Evolutionary conservation across 768 basidiomycete genomes (phyloP).

Genomic region (Lentinula aciculospora): DNA sequence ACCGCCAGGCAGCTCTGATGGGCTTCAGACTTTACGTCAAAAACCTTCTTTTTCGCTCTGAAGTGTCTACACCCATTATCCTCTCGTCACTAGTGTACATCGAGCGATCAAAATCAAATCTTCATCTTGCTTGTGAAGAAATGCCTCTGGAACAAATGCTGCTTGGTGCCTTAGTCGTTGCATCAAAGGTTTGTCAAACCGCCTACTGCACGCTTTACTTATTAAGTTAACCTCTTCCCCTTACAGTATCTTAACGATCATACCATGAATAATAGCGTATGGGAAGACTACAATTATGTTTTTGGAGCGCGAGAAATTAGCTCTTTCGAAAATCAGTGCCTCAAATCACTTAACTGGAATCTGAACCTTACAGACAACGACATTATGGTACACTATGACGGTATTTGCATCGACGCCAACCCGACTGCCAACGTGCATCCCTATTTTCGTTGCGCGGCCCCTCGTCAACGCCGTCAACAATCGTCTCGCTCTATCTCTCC

Average conservation of each 20-base stretch:
- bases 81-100: constrained; percentile 74
- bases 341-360: constrained; percentile 73
- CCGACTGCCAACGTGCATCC: constrained; percentile 9
- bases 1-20: constrained; percentile 43
- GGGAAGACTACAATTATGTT: constrained; percentile 78
- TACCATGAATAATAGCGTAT: constrained; percentile 84
- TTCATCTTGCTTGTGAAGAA: constrained; percentile 74
- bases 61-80: constrained; percentile 59
- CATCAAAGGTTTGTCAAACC: constrained; percentile 61
- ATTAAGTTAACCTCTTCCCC: background rate
- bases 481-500: too few species aligned
- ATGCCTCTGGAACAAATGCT: constrained; percentile 90
- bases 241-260: constrained; percentile 79
- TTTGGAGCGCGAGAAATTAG: constrained; percentile 79
- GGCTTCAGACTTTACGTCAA: constrained; percentile 59
- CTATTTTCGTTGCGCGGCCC: background rate
- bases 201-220: constrained; percentile 4
- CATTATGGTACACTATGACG: constrained; percentile 46
- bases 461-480: background rate
- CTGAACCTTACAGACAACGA: constrained; percentile 61
- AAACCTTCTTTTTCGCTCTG: constrained; percentile 66
- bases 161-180: constrained; percentile 79
- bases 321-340: constrained; percentile 75
- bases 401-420: constrained; percentile 7
- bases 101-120: constrained; percentile 66